These are phyloP conservation scores for Clarireedia hainanense DNA, from an alignment of 2,329 filamentous ascomycete species.

Conservation along the genomic window DNA sequence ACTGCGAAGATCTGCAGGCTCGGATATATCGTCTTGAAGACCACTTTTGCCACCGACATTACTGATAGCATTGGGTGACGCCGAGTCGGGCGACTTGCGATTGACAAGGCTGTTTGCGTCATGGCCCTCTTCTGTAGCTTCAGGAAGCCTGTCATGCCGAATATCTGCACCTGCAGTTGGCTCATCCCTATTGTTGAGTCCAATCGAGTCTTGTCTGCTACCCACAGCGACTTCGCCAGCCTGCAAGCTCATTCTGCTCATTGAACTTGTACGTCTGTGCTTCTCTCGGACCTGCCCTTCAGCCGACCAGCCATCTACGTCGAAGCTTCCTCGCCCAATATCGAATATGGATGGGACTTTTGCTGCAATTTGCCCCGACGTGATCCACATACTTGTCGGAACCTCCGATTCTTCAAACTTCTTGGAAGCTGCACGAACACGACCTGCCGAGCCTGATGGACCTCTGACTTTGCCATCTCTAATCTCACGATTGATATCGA, in stretches of 20 bases:
- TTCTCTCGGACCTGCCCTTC: constrained; percentile 27
- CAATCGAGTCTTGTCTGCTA: constrained; percentile 12
- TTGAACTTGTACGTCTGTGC: constrained; percentile 20
- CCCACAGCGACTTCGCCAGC: constrained; percentile 7
- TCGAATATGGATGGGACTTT: constrained; percentile 25
- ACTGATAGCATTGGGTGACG: neutral
- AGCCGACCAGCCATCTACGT: constrained; percentile 26
- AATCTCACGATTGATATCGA: constrained; percentile 7
- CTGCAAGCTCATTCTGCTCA: constrained; percentile 17
- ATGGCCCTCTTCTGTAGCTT: constrained; percentile 17
- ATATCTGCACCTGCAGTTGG: constrained; percentile 8
- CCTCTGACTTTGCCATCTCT: constrained; percentile 10
- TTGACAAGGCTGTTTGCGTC: neutral
- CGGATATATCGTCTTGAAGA: neutral
- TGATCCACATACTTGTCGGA: constrained; percentile 41
- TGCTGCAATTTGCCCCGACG: constrained; percentile 37
- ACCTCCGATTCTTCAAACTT: constrained; percentile 39
- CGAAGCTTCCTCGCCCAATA: constrained; percentile 27
- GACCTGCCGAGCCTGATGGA: constrained; percentile 19
- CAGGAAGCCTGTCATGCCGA: constrained; percentile 17
- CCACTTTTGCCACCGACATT: neutral
- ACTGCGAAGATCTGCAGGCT: neutral
- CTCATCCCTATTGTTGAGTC: constrained; percentile 9
- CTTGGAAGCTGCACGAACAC: constrained; percentile 26
- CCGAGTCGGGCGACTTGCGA: neutral